A percentile compares a stretch with the other conserved stretches of the same genome.
Evolutionary conservation across 352 stramenopile species (phyloP).

Genomic region (Globisporangium apiculatum): DNA sequence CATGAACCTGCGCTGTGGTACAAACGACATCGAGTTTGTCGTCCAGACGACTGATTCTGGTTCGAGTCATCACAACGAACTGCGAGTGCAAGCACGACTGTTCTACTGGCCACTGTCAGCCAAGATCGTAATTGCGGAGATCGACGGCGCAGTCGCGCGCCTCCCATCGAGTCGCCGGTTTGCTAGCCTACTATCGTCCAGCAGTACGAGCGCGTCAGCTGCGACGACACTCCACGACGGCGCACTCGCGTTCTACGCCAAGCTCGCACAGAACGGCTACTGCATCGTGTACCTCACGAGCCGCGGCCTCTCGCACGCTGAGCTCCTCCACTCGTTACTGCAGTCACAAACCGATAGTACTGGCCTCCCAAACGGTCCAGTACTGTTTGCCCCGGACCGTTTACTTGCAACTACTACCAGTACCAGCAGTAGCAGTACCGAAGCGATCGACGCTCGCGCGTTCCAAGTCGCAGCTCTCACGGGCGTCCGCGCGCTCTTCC

Average conservation of each 20-base stretch:
- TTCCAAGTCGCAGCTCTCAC: slow-evolving; percentile 69
- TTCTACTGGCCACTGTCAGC: slow-evolving; percentile 66
- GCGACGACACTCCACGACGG: slow-evolving; percentile 38
- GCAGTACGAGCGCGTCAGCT: slow-evolving; percentile 32
- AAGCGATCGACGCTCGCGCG: slow-evolving; percentile 37
- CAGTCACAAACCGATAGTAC: slow-evolving; percentile 1
- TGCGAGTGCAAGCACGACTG: slow-evolving; percentile 48
- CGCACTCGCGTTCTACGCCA: slow-evolving; percentile 69
- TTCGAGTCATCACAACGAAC: slow-evolving; percentile 3
- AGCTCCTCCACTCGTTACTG: slow-evolving; percentile 29
- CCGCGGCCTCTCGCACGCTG: slow-evolving; percentile 46
- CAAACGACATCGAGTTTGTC: slow-evolving; percentile 73
- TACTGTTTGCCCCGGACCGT: slow-evolving; percentile 60
- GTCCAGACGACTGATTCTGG: slow-evolving; percentile 12
- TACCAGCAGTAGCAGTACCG: slow-evolving; percentile 17
- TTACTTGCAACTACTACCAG: slow-evolving; percentile 24
- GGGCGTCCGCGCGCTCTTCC: slow-evolving; percentile 60
- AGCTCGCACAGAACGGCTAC: slow-evolving; percentile 64
- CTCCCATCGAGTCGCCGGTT: slow-evolving; percentile 26
- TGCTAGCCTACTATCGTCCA: slow-evolving; percentile 22
- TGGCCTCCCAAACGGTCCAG: slow-evolving; percentile 58
- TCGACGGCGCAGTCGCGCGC: slow-evolving; percentile 72
- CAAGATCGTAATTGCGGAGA: slow-evolving; percentile 78
- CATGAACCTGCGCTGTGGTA: slow-evolving; percentile 52
- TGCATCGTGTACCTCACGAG: slow-evolving; percentile 76